Base-by-base conservation (phyloP, 352 stramenopile genomes). In the Globisporangium okanoganense region DNA sequence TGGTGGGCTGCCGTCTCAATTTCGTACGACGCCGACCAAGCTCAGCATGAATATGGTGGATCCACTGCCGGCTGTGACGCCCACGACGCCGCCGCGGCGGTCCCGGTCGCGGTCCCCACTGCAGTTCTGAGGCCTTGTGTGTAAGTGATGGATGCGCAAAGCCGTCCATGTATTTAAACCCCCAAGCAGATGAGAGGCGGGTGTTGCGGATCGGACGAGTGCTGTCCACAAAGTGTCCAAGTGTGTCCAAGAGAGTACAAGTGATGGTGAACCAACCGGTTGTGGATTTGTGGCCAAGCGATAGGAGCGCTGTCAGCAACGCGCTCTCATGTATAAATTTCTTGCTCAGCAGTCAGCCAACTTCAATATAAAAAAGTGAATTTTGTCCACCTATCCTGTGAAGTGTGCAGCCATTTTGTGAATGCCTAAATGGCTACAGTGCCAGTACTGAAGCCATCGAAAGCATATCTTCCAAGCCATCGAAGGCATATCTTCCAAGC, bases 101-200 rank as follows among this genome's bases (percentile, higher is more conserved):
- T 56, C 50, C 22, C 50, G 47, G 25, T 53, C 47, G 25, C 47
- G 47, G 16, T 53, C 40, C 0, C 54, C 54, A 36, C 54, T 59
- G 24, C 54, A 41, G 41, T 41, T 60, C 40, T 60, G 54, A 60
- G 9, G 36, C 5, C 33, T 8, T 8, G 33, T 40, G 14, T 44
- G 50, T 25, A 33, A 18, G 25, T 52, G 25, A 22, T 27, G 44
- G 55, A 44, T 53, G 43, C 16, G 50, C 43, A 18, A 16, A 35
- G 18, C 5, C 41, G 25, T 58, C 47, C 27, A 38, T 58, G 58
- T 65, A 65, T 65, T 65, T 65, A 65, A 64, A 29, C 35, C 14
- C 31, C 14, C 27, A 24, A 40, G 38, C 22, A n/a, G 38, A 38
- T 20, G 20, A 9, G 16, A 43, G 36, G 5, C 12, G 36, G n/a